phyloP scores from a whole-genome alignment of 306 rosid genomes.

The Quercus alba region DNA sequence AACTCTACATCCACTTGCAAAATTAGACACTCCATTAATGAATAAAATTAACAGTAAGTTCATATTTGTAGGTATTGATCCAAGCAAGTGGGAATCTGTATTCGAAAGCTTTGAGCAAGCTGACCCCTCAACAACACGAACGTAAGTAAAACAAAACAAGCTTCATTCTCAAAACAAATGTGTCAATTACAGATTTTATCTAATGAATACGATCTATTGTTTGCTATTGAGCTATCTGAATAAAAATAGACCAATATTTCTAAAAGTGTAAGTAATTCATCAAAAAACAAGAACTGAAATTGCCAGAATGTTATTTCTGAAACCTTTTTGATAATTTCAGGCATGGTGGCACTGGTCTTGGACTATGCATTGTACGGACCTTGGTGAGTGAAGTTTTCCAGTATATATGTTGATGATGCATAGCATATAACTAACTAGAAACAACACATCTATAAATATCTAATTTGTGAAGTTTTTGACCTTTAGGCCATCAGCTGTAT shows the following conservation, averaged over 20 bases:
- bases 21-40: slow-evolving; percentile 1
- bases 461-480: neutral
- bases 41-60: neutral
- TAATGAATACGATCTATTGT: neutral
- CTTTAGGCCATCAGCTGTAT: neutral
- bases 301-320: neutral
- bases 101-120: slow-evolving; percentile 99
- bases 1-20: slow-evolving; percentile 2
- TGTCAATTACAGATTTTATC: neutral
- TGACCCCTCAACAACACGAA: slow-evolving; percentile 95
- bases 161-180: neutral
- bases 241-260: slow-evolving; percentile 10
- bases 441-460: neutral
- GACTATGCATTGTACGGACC: slow-evolving; percentile 93
- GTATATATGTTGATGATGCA: slow-evolving; percentile 1
- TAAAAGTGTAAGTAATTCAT: slow-evolving; percentile 8
- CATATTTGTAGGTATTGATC: slow-evolving; percentile 72
- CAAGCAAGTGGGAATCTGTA: slow-evolving; percentile 95
- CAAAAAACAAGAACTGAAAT: slow-evolving; percentile 6
- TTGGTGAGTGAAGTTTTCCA: slow-evolving; percentile 57
- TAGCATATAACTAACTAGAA: neutral
- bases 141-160: slow-evolving; percentile 51
- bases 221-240: slow-evolving; percentile 2
- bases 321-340: slow-evolving; percentile 47
- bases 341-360: slow-evolving; percentile 99